Conservation (phyloP, 805 yeast species). For the Metschnikowia matae region DNA sequence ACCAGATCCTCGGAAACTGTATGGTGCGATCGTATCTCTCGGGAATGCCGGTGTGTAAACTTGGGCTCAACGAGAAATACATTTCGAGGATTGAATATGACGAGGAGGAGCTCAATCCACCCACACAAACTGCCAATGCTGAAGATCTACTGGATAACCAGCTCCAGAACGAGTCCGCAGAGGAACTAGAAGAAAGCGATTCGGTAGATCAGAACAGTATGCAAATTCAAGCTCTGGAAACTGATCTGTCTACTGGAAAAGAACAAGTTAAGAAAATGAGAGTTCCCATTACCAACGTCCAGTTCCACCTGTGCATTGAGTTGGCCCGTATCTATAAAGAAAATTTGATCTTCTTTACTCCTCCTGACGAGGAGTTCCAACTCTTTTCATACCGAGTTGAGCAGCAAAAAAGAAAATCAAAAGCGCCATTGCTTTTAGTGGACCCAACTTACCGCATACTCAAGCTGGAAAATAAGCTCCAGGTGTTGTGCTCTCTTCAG, state of each 20-base stretch:
- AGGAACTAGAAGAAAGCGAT: not conserved
- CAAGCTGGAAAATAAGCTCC: slow-evolving; percentile 22
- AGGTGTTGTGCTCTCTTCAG: slow-evolving; percentile 31
- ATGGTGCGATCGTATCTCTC: slow-evolving; percentile 36
- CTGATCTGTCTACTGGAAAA: too few species aligned
- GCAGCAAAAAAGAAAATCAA: slow-evolving; percentile 33
- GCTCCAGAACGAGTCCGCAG: slow-evolving; percentile 6
- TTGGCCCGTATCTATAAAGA: slow-evolving; percentile 61
- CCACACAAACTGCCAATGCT: not conserved
- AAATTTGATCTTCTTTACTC: slow-evolving; percentile 72
- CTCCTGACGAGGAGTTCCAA: slow-evolving; percentile 63
- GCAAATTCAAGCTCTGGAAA: not conserved
- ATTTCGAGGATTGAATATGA: slow-evolving; percentile 33
- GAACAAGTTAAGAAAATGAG: slow-evolving; percentile 7
- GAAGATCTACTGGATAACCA: slow-evolving; percentile 9
- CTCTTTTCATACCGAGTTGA: slow-evolving; percentile 41
- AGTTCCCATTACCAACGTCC: slow-evolving; percentile 37
- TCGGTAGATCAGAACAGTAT: too few species aligned
- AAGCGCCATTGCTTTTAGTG: slow-evolving; percentile 43
- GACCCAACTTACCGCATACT: slow-evolving; percentile 32
- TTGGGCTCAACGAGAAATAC: slow-evolving; percentile 39
- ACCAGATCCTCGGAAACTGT: slow-evolving; percentile 34
- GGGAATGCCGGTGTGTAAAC: slow-evolving; percentile 41
- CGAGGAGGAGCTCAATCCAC: slow-evolving; percentile 9
- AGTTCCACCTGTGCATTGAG: slow-evolving; percentile 67